Percentiles rank a stretch among this genome's conserved stretches.
Evolutionary conservation across 2,329 filamentous ascomycete species (phyloP).

Genomic region (Fusarium multiceps): DNA sequence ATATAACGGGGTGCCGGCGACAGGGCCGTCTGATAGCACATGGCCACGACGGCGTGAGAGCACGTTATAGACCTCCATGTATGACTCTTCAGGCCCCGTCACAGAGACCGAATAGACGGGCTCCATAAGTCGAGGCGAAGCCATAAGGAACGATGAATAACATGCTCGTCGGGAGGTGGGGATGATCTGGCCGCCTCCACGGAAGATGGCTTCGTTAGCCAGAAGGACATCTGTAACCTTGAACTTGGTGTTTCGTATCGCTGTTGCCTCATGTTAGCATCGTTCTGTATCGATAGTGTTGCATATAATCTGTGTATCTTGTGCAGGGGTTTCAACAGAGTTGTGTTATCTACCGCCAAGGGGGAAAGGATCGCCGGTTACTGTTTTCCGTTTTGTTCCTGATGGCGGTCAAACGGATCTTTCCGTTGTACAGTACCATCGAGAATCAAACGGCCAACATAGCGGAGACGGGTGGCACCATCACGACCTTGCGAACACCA

Average conservation of each 20-base stretch:
- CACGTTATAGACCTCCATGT: constrained; percentile 90
- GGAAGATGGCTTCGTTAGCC: constrained; percentile 90
- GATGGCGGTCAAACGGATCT: constrained; percentile 37
- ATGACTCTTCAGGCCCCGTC: constrained; percentile 89
- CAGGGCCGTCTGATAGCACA: constrained; percentile 91
- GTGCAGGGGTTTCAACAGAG: constrained; percentile 7
- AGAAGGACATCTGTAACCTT: constrained; percentile 91
- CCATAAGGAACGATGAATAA: constrained; percentile 97
- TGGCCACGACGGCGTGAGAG: constrained; percentile 89
- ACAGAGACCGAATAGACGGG: constrained; percentile 93
- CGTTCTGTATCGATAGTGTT: constrained; percentile 12
- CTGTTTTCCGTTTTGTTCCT: constrained; percentile 21
- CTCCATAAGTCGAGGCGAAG: constrained; percentile 95
- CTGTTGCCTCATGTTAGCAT: constrained; percentile 57
- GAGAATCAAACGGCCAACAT: constrained; percentile 21
- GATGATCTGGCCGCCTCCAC: constrained; percentile 96
- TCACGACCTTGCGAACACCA: constrained; percentile 31
- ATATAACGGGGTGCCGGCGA: constrained; percentile 94
- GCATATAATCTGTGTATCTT: constrained; percentile 6
- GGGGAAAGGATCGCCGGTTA: constrained; percentile 36
- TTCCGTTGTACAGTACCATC: constrained; percentile 11
- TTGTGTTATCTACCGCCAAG: constrained; percentile 33
- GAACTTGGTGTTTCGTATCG: constrained; percentile 98
- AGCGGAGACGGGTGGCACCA: constrained; percentile 34
- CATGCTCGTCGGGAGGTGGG: constrained; percentile 92